These are phyloP conservation scores for Claviceps maximensis DNA, from an alignment of 2,329 filamentous ascomycete genomes.

Conservation along the genomic window DNA sequence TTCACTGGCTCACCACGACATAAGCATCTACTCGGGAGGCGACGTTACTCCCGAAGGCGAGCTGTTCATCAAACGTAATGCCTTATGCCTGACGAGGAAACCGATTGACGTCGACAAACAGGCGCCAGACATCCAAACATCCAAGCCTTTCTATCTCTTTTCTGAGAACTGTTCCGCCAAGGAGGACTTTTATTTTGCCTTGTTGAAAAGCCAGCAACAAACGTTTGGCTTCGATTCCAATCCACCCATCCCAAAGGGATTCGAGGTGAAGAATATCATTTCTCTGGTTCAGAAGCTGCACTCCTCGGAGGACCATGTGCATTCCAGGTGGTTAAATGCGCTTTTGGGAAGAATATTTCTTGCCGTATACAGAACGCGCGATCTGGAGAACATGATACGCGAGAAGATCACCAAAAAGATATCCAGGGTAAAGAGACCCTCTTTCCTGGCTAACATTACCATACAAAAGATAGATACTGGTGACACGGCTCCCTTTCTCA, in stretches of 20 bases:
- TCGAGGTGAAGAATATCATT: conserved; percentile 78
- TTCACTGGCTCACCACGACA: conserved; percentile 73
- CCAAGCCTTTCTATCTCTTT: conserved; percentile 86
- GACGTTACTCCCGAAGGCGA: conserved; percentile 76
- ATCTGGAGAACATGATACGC: conserved; percentile 66
- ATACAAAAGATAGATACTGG: conserved; percentile 77
- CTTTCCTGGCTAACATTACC: conserved; percentile 75
- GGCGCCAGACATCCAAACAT: conserved; percentile 40
- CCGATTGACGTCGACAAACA: conserved; percentile 35
- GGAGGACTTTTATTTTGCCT: conserved; percentile 93
- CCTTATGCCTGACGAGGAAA: conserved; percentile 65
- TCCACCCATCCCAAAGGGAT: conserved; percentile 58
- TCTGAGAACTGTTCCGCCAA: conserved; percentile 93
- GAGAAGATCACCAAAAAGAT: conserved; percentile 95
- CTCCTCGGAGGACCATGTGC: conserved; percentile 78
- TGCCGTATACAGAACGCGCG: conserved; percentile 70
- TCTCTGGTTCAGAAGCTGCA: conserved; percentile 81
- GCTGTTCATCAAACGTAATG: conserved; percentile 89
- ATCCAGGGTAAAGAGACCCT: conserved; percentile 78
- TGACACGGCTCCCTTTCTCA: conserved; percentile 75
- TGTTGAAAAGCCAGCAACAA: conserved; percentile 73
- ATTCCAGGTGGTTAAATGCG: conserved; percentile 89
- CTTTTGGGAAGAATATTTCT: conserved; percentile 80
- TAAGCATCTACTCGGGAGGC: conserved; percentile 74
- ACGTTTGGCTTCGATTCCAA: conserved; percentile 38